Evolutionary conservation across 179 eudicot genomes (phyloP).

Genomic region (Amaranthus tricolor): DNA sequence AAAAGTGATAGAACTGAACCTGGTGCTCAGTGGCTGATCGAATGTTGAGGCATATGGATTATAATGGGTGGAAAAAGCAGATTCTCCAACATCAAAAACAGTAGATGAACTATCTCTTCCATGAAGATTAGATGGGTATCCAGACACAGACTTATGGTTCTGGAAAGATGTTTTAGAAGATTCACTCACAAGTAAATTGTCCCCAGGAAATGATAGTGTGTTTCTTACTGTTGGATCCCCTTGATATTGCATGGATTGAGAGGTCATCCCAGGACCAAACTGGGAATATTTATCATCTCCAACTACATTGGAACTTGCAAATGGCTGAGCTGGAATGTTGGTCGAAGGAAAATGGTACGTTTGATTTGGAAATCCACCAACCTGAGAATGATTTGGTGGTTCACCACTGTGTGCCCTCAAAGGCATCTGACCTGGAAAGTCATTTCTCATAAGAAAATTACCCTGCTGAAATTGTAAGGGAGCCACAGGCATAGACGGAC

Average conservation of each 20-base stretch:
- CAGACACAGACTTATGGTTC: constrained; percentile 34
- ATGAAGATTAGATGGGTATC: constrained; percentile 39
- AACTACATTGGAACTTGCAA: constrained; percentile 29
- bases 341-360: constrained; percentile 34
- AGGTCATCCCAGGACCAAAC: constrained; percentile 31
- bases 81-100: constrained; percentile 46
- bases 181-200: constrained; percentile 35
- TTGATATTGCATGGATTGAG: constrained; percentile 33
- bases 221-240: constrained; percentile 35
- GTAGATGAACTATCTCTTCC: constrained; percentile 41
- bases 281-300: constrained; percentile 38
- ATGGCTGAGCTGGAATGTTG: constrained; percentile 35
- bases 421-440: constrained; percentile 36
- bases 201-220: constrained; percentile 35
- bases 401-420: constrained; percentile 37
- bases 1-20: constrained; percentile 52
- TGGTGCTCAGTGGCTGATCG: constrained; percentile 70
- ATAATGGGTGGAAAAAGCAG: constrained; percentile 55
- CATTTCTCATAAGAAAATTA: constrained; percentile 40
- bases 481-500: constrained; percentile 30
- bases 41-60: constrained; percentile 89
- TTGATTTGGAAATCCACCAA: constrained; percentile 40
- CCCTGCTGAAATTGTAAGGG: constrained; percentile 52
- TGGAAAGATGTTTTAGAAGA: constrained; percentile 27
- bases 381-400: constrained; percentile 38